Percentiles rank a stretch among this genome's conserved stretches.
Conservation (phyloP, 2,329 filamentous ascomycete species). For the Sporothrix luriei region DNA sequence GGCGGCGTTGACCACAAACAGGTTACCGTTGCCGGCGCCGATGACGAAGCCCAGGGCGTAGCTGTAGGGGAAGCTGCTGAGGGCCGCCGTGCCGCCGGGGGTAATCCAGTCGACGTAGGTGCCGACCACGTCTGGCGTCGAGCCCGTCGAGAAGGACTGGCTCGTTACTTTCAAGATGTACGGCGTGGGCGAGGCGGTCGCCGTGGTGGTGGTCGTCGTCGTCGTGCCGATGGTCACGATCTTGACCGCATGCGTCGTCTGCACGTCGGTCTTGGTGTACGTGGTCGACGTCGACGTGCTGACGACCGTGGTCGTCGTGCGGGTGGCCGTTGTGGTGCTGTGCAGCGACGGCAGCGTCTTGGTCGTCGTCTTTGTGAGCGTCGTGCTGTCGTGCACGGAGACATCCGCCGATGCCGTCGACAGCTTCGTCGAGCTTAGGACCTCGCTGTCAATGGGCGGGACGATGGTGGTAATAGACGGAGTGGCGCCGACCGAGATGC, state of each 20-base stretch:
- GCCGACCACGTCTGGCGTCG: background rate
- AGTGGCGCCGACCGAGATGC: constrained; percentile 5
- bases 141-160: background rate
- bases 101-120: constrained; percentile 11
- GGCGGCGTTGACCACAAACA: constrained; percentile 1
- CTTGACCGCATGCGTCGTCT: background rate
- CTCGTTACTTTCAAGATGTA: background rate
- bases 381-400: constrained; percentile 16
- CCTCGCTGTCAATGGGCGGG: background rate
- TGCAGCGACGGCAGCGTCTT: constrained; percentile 26
- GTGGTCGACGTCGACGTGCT: constrained; percentile 21
- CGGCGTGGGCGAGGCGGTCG: constrained; percentile 20
- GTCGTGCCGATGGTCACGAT: constrained; percentile 21
- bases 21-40: background rate
- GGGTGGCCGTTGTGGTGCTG: constrained; percentile 10
- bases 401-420: constrained; percentile 13
- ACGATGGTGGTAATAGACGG: background rate
- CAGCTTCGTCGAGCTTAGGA: constrained; percentile 15
- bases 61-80: background rate
- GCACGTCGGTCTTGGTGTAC: constrained; percentile 15
- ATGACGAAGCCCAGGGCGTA: constrained; percentile 8
- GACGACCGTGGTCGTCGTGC: background rate
- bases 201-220: constrained; percentile 21
- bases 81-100: background rate
- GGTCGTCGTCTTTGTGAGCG: constrained; percentile 21